Evolutionary conservation across 805 yeast species (phyloP).

Genomic region (Candida rishiriensis): DNA sequence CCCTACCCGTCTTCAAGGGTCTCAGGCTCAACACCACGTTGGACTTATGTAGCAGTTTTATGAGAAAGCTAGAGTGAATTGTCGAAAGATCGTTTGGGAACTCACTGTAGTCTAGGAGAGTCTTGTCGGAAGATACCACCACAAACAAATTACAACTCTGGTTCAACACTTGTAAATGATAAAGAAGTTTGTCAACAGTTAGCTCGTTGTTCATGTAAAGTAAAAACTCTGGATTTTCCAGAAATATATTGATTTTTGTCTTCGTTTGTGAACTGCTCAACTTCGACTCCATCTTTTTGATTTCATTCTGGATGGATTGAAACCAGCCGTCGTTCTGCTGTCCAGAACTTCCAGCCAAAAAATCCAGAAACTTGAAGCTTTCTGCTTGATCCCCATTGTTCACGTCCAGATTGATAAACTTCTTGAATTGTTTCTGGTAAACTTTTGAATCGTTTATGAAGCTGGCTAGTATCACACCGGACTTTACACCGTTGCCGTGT

Average conservation of each 20-base stretch:
- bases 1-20: slow-evolving; percentile 76
- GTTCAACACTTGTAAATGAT: slow-evolving; percentile 15
- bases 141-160: slow-evolving; percentile 21
- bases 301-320: slow-evolving; percentile 9
- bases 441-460: slow-evolving; percentile 16
- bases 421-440: slow-evolving; percentile 31
- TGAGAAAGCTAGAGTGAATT: slow-evolving; percentile 43
- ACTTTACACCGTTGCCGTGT: slow-evolving; percentile 14
- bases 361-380: slow-evolving; percentile 35
- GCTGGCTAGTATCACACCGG: slow-evolving; percentile 36
- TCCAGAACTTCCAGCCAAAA: slow-evolving; percentile 26
- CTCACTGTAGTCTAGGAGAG: slow-evolving; percentile 18
- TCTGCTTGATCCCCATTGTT: slow-evolving; percentile 20
- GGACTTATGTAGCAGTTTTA: slow-evolving; percentile 46
- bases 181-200: slow-evolving; percentile 3
- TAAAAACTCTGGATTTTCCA: slow-evolving; percentile 28
- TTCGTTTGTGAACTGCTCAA: neutral
- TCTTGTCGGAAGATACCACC: slow-evolving; percentile 16
- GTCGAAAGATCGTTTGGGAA: slow-evolving; percentile 18
- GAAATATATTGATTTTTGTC: slow-evolving; percentile 15
- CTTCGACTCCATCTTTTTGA: slow-evolving; percentile 15
- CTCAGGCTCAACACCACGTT: slow-evolving; percentile 49
- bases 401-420: slow-evolving; percentile 37
- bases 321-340: slow-evolving; percentile 26
- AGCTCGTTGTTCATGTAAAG: slow-evolving; percentile 18